Evolutionary conservation across 805 yeast species (phyloP).

Genomic region (Sungouiella blattae): DNA sequence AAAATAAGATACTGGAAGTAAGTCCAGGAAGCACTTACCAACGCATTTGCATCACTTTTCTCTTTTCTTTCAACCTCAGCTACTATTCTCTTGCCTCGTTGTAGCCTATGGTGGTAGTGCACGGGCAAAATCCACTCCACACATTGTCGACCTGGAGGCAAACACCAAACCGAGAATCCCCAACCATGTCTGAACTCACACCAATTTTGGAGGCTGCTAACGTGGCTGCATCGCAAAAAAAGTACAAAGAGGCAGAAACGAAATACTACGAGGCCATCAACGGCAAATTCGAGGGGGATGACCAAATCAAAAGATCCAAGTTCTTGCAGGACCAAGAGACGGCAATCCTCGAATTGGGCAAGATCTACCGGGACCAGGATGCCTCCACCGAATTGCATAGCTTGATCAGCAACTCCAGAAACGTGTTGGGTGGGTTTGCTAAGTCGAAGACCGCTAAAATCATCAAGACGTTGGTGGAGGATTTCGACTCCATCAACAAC

Average conservation of each 20-base stretch:
- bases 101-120: too few species aligned
- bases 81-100: too few species aligned
- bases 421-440: conserved; percentile 73
- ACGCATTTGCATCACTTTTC: too few species aligned
- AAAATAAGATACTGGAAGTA: too few species aligned
- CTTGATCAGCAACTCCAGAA: conserved; percentile 66
- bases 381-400: conserved; percentile 51
- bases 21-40: too few species aligned
- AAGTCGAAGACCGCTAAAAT: conserved; percentile 95
- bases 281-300: conserved; percentile 13
- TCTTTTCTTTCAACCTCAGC: background rate
- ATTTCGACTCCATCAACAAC: conserved; percentile 60
- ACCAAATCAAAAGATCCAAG: conserved; percentile 19
- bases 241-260: conserved; percentile 56
- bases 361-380: conserved; percentile 52
- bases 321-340: conserved; percentile 50
- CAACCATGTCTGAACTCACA: conserved; percentile 20
- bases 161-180: background rate
- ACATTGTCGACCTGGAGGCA: background rate
- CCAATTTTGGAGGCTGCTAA: conserved; percentile 56
- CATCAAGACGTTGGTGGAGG: conserved; percentile 75
- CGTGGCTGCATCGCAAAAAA: conserved; percentile 46
- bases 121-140: background rate
- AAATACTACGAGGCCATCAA: conserved; percentile 51
- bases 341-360: conserved; percentile 74